Conservation (phyloP, 2,329 filamentous ascomycete species). For the Tolypocladium amazonense region DNA sequence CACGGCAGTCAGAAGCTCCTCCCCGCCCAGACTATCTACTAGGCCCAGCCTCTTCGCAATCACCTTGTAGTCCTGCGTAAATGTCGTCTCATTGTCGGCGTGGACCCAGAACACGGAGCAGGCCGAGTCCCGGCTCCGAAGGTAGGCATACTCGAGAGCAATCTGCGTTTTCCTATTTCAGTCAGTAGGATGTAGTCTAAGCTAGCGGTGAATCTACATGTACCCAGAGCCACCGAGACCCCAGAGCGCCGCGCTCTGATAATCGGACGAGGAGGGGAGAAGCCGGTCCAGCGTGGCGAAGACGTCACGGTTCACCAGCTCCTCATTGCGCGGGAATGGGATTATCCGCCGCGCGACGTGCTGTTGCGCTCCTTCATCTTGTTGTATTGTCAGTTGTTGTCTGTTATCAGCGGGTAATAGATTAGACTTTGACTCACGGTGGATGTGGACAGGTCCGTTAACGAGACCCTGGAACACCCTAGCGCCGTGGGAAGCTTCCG, state of each 20-base stretch:
- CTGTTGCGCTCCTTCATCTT: too few species aligned
- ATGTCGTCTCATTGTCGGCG: conserved; percentile 19
- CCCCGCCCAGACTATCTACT: conserved; percentile 6
- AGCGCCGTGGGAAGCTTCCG: too few species aligned
- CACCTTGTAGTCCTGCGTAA: conserved; percentile 17
- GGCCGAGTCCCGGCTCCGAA: conserved; percentile 5
- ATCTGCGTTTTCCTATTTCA: conserved; percentile 25
- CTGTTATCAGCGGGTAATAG: too few species aligned
- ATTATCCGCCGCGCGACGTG: not conserved
- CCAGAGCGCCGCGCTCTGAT: not conserved
- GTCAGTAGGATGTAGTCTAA: not conserved
- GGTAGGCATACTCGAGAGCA: conserved; percentile 23
- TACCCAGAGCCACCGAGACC: not conserved
- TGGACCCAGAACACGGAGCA: conserved; percentile 27
- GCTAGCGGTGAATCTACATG: not conserved
- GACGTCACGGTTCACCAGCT: not conserved
- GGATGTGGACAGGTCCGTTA: too few species aligned
- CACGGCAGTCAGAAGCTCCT: conserved; percentile 10
- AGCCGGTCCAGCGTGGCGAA: not conserved
- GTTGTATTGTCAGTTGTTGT: too few species aligned
- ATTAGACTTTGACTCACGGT: too few species aligned
- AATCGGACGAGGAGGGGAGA: not conserved
- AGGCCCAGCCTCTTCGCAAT: conserved; percentile 17
- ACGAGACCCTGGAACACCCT: too few species aligned
- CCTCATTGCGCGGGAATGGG: not conserved